Percentiles rank a stretch among this genome's conserved stretches.
Evolutionary conservation across 805 yeast genomes (phyloP).

Genomic region (Hanseniaspora lachancei): DNA sequence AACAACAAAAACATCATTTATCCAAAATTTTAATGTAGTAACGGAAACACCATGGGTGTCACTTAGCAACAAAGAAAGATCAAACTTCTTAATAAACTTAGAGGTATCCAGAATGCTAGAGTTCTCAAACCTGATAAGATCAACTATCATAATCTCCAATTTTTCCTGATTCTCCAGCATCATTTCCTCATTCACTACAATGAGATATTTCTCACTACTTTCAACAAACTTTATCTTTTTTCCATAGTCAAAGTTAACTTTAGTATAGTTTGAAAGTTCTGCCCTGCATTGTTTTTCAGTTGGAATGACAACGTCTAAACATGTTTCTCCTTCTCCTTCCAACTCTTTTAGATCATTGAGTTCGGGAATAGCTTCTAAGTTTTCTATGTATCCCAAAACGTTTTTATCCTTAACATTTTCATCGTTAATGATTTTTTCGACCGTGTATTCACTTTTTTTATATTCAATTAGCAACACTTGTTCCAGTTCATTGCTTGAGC

Average conservation of each 20-base stretch:
- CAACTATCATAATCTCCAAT: neutral
- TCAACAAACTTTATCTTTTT: neutral
- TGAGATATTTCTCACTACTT: neutral
- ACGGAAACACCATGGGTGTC: neutral
- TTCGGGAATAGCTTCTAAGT: neutral
- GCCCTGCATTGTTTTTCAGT: neutral
- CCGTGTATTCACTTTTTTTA: neutral
- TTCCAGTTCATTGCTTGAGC: too few relatives aligned
- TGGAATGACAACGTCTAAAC: neutral
- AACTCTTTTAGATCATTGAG: neutral
- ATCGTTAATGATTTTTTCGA: neutral
- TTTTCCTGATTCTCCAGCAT: neutral
- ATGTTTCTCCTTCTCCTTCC: neutral
- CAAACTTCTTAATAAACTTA: neutral
- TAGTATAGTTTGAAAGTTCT: neutral
- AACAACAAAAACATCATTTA: neutral
- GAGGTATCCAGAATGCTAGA: neutral
- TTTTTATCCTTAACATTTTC: neutral
- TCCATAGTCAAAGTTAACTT: neutral
- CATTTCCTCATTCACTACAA: neutral
- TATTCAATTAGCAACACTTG: neutral
- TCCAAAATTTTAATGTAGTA: constrained; percentile 5
- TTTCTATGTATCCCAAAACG: neutral
- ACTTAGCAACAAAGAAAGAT: neutral
- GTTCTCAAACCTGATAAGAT: neutral